Conservation (phyloP, 352 stramenopile genomes). For the Blastocystis sp. region DNA sequence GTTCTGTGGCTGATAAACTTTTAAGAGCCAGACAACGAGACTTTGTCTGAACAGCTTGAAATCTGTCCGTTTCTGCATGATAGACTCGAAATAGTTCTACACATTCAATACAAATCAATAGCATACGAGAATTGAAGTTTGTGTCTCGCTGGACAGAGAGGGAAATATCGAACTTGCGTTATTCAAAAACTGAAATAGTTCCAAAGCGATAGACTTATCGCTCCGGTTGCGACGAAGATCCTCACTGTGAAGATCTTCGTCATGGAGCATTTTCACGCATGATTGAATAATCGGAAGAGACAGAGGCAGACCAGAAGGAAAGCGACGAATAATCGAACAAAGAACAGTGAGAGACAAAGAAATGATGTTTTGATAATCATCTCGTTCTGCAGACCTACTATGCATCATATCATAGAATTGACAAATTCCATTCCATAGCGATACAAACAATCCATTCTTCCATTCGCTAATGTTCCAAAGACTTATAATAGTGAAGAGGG, state of each 20-base stretch:
- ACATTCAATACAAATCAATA: background rate
- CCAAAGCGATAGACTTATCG: background rate
- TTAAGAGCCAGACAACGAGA: background rate
- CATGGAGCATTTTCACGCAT: background rate
- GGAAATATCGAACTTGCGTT: background rate
- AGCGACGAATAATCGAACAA: background rate
- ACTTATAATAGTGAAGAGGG: background rate
- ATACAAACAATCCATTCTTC: background rate
- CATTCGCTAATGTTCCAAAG: background rate
- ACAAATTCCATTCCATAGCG: background rate
- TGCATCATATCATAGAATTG: background rate
- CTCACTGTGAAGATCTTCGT: background rate
- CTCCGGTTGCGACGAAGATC: background rate
- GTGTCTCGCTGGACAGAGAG: background rate
- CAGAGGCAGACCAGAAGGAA: background rate
- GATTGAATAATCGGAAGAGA: background rate
- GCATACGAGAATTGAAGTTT: background rate
- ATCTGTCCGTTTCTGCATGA: background rate
- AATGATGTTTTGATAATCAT: background rate
- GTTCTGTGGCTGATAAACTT: background rate
- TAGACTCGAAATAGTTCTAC: constrained; percentile 17
- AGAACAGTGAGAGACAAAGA: background rate
- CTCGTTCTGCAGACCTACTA: background rate
- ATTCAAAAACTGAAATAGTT: background rate
- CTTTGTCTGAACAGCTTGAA: background rate